Base-by-base conservation (phyloP, 805 yeast genomes). In the Lipomyces sp. region DNA sequence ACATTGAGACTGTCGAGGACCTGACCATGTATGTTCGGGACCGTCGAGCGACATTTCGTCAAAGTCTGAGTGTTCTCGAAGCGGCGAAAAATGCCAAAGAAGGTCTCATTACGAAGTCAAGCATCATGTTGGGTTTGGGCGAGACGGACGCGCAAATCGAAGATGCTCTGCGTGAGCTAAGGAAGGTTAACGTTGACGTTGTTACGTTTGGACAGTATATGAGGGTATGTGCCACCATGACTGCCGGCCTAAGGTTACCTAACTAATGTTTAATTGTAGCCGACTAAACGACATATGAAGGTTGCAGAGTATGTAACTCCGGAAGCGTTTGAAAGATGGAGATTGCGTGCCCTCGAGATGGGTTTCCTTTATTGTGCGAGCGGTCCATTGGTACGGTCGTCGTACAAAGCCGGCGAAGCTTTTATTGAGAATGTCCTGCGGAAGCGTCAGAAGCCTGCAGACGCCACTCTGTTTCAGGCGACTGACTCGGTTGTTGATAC, bases 351-450 rank as follows among this genome's bases (percentile, higher is more conserved):
- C 0, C 77, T 82, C 73, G 91, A 90, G 54, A 80, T 94, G 85
- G 99, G 99, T 0, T 95, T 95, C 83, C 80, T 92, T 59, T 94
- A 95, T 76, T 96, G 97, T 78, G 99, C 99, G 1, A 88, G 96
- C 67, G 99, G 98, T 3, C 99, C 99, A 2, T 83, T 95, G 74
- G 98, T 95, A 4, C 86, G 99, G 77, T 92, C 98, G 1, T 90
- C 97, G 1, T 95, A 95, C 80, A 95, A 95, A 79, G 99, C 99
- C 34, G 99, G 99, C 67, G 99, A 95, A 79, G 90, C 96, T 1
- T 95, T 92, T 74, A 93, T 95, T 74, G 98, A 95, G 78, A 95
- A 95, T 75, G 95, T 95, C 37, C 82, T 94, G 65, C 88, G 87
- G 75, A 89, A 90, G 79, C 86, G 95, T 78, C 81, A 75, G 45